Evolutionary conservation across 2,329 filamentous ascomycete species (phyloP), one percentile per base, ranked within the genome.

Genomic region (Teratosphaeriaceae sp.): DNA sequence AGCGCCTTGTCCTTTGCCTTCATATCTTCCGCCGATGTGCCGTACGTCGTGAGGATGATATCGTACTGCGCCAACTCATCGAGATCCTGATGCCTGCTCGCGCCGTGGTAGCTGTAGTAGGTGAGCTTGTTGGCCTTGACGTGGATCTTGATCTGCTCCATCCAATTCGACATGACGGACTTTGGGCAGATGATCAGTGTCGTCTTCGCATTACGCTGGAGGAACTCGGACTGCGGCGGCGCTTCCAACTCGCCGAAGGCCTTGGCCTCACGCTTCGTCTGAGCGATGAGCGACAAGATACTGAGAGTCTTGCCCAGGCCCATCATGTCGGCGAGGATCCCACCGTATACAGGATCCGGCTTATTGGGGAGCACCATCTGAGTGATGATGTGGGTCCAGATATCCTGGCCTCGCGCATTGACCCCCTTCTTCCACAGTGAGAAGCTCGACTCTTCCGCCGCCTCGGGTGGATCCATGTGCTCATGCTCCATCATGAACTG

Each of bases 291-390:
- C 65, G 88, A 92, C 48, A 98, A 78, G 88, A 98, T 97, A 60
- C 98, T 90, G 41, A 98, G 97, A 0, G 92, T 98, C 69, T 98
- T 98, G 24, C 92, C 92, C 2, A 98, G 72, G 36, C 92, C 92
- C 92, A 98, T 98, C 65, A 97, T 85, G 57, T 98, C 92, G 7
- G 92, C 92, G 31, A 98, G 70, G 44, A 98, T 86, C 5, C 92
- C 92, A 34, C 92, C 92, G 60, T 98, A 92, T 2, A 81, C 78
- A 1, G 92, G 92, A 54, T 97, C 90, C 7, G 92, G 92, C 5
- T 89, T 96, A 63, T 98, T 98, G 0, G 90, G 90, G 56, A 98
- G 98, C 55, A 97, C 84, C 55, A 96, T 98, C 58, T 98, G 98
- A 46, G 77, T 79, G 6, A 78, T 65, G 53, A 88, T 80, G 2